Conservation (phyloP, 2,329 filamentous ascomycete genomes). For the Cladorrhinum sp. region DNA sequence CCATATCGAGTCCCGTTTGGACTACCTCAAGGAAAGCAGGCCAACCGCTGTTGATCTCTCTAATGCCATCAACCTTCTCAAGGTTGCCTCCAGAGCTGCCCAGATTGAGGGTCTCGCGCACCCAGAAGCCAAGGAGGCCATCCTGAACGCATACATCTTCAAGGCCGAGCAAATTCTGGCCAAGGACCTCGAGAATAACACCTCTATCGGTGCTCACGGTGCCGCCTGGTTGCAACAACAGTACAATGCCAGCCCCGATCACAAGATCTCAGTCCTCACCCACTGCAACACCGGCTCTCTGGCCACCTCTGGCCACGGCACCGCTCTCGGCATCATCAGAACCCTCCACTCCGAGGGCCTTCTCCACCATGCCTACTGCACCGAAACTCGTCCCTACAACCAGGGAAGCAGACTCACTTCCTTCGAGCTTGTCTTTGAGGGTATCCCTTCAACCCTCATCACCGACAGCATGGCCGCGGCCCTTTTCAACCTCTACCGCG, state of each 20-base stretch:
- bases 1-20: constrained; percentile 72
- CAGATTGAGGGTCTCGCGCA: constrained; percentile 38
- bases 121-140: constrained; percentile 45
- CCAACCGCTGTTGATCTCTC: constrained; percentile 94
- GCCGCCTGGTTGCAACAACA: constrained; percentile 76
- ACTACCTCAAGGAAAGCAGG: constrained; percentile 83
- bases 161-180: constrained; percentile 83
- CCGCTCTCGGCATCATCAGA: constrained; percentile 89
- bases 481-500: constrained; percentile 64
- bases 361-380: constrained; percentile 86
- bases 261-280: constrained; percentile 76
- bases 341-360: constrained; percentile 65
- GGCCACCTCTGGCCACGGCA: constrained; percentile 96
- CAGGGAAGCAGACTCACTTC: constrained; percentile 93
- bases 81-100: constrained; percentile 54
- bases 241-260: constrained; percentile 44
- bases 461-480: constrained; percentile 97
- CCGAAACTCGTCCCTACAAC: constrained; percentile 96
- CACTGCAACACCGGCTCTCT: constrained; percentile 98
- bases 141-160: constrained; percentile 69
- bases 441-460: constrained; percentile 85
- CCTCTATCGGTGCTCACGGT: constrained; percentile 77
- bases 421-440: constrained; percentile 92
- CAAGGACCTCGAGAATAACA: constrained; percentile 84
- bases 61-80: constrained; percentile 82